Evolutionary conservation across 1,284 basidiomycete species (phyloP).

Genomic region (Limonomyces culmigenus): DNA sequence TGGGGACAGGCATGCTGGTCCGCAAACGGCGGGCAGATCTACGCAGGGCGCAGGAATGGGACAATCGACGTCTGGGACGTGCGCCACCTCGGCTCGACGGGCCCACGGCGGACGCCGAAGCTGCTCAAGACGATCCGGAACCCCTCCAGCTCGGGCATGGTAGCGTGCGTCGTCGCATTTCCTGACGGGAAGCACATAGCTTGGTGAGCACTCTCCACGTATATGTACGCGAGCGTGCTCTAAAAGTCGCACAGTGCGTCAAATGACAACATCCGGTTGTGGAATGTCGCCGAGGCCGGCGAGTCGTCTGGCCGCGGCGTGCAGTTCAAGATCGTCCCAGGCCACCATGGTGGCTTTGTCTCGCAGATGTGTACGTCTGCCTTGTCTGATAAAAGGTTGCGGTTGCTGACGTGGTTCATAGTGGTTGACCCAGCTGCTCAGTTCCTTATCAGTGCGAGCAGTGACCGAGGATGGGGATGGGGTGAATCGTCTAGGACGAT

Average conservation of each 20-base stretch:
- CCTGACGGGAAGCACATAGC: conserved; percentile 85
- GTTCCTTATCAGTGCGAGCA: conserved; percentile 84
- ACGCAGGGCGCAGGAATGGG: conserved; percentile 84
- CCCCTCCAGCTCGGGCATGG: conserved; percentile 78
- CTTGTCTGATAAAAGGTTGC: conserved; percentile 8
- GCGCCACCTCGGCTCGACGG: conserved; percentile 46
- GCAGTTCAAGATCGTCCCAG: conserved; percentile 91
- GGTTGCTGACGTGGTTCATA: conserved; percentile 17
- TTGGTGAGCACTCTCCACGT: conserved; percentile 42
- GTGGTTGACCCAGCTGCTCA: conserved; percentile 76
- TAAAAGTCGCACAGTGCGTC: conserved; percentile 82
- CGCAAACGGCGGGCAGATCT: conserved; percentile 73
- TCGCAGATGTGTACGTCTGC: conserved; percentile 69
- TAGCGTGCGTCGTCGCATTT: conserved; percentile 81
- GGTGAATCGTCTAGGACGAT: conserved; percentile 81
- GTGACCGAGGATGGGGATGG: conserved; percentile 91
- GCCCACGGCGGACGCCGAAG: conserved; percentile 43
- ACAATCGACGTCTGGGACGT: conserved; percentile 93
- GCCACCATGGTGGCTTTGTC: conserved; percentile 88
- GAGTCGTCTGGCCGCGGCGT: conserved; percentile 54
- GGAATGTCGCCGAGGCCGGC: conserved; percentile 74
- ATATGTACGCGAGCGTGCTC: too few relatives aligned
- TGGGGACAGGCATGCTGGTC: conserved; percentile 79
- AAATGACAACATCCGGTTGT: conserved; percentile 84
- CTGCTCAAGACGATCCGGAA: conserved; percentile 73